These are phyloP conservation scores for Camillea tinctor DNA, from an alignment of 2,329 filamentous ascomycete genomes.

Conservation along the genomic window DNA sequence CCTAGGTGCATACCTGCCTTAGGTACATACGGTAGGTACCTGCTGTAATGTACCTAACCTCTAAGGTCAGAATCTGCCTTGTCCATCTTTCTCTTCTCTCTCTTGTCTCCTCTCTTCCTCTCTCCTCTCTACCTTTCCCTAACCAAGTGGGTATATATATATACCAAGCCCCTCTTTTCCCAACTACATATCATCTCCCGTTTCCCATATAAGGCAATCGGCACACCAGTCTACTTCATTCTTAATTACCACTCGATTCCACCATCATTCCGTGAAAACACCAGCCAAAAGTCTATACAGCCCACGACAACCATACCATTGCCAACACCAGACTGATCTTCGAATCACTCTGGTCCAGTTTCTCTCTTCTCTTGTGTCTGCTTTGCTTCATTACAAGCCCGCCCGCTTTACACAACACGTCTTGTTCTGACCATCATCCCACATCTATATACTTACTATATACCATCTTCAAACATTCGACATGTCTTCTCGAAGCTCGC, in stretches of 20 bases:
- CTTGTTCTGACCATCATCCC: constrained; percentile 1
- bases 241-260: not conserved
- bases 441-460: not conserved
- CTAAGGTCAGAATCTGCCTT: constrained; percentile 5
- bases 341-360: not conserved
- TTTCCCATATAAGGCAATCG: constrained; percentile 21
- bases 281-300: not conserved
- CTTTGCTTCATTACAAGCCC: not conserved
- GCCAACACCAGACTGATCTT: not conserved
- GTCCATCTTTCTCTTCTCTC: constrained; percentile 15
- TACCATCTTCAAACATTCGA: not conserved
- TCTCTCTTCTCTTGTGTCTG: constrained; percentile 3
- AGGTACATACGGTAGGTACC: not conserved
- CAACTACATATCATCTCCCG: not conserved
- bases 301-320: not conserved
- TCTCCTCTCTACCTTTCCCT: not conserved
- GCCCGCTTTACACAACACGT: not conserved
- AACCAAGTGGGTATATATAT: not conserved
- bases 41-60: no score
- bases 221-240: constrained; percentile 1
- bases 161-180: constrained; percentile 17
- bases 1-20: not conserved
- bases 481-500: constrained; percentile 29
- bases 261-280: not conserved
- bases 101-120: constrained; percentile 3